These are phyloP conservation scores for Epichloe aotearoae DNA, from an alignment of 2,329 filamentous ascomycete genomes.

Conservation along the genomic window DNA sequence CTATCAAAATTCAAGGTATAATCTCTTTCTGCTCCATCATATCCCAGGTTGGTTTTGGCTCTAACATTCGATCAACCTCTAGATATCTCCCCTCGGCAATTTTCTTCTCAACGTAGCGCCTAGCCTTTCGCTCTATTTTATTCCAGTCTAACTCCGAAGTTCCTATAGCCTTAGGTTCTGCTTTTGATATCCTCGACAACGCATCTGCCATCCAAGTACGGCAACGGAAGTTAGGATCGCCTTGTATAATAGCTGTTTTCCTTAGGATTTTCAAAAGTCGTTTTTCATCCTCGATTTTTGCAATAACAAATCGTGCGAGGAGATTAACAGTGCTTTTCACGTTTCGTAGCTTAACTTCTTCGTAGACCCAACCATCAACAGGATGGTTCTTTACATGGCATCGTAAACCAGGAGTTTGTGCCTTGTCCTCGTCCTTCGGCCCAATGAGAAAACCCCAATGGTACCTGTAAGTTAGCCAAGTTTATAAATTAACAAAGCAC, in stretches of 20 bases:
- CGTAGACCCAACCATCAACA: constrained; percentile 13
- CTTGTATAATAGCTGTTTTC: constrained; percentile 18
- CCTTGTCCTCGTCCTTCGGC: constrained; percentile 14
- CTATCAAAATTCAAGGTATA: constrained; percentile 5
- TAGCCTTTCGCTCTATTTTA: constrained; percentile 20
- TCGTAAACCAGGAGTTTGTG: constrained; percentile 13
- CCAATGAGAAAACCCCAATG: constrained; percentile 19
- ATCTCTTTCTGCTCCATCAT: constrained; percentile 15
- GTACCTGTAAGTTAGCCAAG: constrained; percentile 10
- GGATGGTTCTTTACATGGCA: constrained; percentile 20
- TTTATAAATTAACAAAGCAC: neutral
- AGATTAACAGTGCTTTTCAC: constrained; percentile 15
- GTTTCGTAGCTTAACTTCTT: constrained; percentile 11
- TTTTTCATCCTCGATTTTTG: constrained; percentile 23
- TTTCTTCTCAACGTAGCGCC: constrained; percentile 23
- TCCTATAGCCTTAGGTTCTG: constrained; percentile 24
- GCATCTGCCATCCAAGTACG: constrained; percentile 25
- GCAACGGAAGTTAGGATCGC: constrained; percentile 25
- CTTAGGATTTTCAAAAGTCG: constrained; percentile 20
- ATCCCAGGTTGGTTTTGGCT: constrained; percentile 18
- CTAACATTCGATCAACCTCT: constrained; percentile 1
- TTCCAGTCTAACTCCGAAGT: constrained; percentile 24
- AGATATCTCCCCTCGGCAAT: constrained; percentile 11
- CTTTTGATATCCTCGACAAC: constrained; percentile 16
- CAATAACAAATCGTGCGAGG: constrained; percentile 24